Base-by-base conservation (phyloP, 176 grass and related monocot species). In the Secale cereale region DNA sequence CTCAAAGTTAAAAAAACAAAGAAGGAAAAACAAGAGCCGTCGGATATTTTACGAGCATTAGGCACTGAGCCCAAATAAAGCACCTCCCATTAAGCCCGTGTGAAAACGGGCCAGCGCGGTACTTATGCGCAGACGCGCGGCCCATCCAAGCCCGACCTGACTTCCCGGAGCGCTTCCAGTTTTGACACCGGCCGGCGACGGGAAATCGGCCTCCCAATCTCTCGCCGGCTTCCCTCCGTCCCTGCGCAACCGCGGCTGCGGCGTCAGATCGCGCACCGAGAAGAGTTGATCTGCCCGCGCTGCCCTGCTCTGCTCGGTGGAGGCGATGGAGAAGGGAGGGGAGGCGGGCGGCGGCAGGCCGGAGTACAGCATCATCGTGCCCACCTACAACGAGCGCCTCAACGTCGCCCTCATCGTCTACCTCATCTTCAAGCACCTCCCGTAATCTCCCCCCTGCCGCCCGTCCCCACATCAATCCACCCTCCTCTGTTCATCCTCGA, bases 341-440 rank as follows among this genome's bases (percentile, higher is more conserved):
- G 35, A 14, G 30, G 76, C 66, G 46, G 66, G 72, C 32, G 72
- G 82, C 59, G 48, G 76, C 65, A 85, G 52, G 79, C 84, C 84
- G 74, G 74, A 28, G 89, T 98, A 95, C 74, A 98, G 91, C 83
- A 98, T 98, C 52, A 90, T 98, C 75, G 90, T 94, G 30, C 93
- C 96, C 32, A 98, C 96, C 25, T 98, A 98, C 89, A 95, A 95
- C 86, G 96, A 98, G 78, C 96, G 96, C 78, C 91, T 98, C 79
- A 98, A 95, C 87, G 64, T 98, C 54, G 93, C 91, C 20, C 86
- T 98, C 66, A 90, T 98, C 81, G 83, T 95, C 78, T 95, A 92
- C 77, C 96, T 98, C 76, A 81, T 95, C 79, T 98, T 98, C 89
- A 98, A 95, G 80, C 91, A 98, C 85, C 95, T 95, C 32, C 89